phyloP scores from a whole-genome alignment of 176 grass and related monocot species.

The Stipa capillata region DNA sequence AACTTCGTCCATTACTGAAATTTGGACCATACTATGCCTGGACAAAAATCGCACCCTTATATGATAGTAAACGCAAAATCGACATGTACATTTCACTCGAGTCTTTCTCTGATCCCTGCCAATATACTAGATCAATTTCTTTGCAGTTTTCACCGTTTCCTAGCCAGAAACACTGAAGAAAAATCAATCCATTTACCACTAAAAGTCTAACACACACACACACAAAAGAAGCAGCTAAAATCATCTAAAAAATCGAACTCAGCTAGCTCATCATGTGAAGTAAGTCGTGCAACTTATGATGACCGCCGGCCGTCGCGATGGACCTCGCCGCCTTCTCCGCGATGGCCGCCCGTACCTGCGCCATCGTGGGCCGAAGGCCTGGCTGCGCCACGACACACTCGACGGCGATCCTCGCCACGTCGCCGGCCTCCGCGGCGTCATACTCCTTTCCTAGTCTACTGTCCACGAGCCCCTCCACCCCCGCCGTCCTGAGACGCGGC shows the following conservation, averaged over 20 bases:
- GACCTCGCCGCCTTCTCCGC: constrained; percentile 34
- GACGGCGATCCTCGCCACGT: constrained; percentile 37
- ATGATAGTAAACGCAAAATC: neutral
- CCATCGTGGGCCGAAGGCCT: constrained; percentile 54
- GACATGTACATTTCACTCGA: constrained; percentile 8
- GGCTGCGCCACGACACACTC: constrained; percentile 49
- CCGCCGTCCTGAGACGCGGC: constrained; percentile 6
- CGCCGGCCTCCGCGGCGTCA: constrained; percentile 31
- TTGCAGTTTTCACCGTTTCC: neutral
- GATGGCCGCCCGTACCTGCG: constrained; percentile 39
- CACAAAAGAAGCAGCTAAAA: neutral
- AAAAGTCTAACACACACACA: neutral
- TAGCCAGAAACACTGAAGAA: neutral
- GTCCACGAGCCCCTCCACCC: constrained; percentile 45
- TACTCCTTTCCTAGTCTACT: constrained; percentile 17
- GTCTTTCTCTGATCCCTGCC: neutral
- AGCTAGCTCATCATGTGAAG: neutral
- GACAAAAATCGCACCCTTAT: neutral
- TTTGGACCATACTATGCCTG: neutral
- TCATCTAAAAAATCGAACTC: neutral
- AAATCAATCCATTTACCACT: neutral
- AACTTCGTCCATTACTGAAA: neutral
- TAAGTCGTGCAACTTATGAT: neutral
- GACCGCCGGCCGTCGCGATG: neutral
- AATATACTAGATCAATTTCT: neutral